Conservation (phyloP, 441 rosid genomes). For the Hura crepitans region DNA sequence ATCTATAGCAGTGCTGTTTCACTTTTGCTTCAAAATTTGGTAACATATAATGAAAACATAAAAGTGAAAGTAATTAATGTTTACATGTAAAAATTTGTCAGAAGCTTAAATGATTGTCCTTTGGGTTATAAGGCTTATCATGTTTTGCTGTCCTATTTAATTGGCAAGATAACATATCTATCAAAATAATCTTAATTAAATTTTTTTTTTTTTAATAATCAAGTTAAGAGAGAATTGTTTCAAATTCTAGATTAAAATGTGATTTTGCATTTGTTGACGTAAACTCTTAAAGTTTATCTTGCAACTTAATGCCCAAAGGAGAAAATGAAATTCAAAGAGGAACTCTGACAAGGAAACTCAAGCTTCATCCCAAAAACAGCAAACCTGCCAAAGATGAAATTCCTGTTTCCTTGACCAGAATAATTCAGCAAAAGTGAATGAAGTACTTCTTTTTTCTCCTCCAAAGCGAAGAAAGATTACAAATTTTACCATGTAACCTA, state of each 20-base stretch:
- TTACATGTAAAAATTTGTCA: neutral
- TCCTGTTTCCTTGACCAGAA: neutral
- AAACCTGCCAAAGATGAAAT: neutral
- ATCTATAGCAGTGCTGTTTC: neutral
- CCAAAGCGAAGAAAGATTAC: neutral
- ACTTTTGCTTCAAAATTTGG: neutral
- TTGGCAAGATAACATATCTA: neutral
- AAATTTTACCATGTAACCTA: neutral
- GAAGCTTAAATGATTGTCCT: neutral
- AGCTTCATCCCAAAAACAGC: neutral
- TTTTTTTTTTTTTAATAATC: neutral
- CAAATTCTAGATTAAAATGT: neutral
- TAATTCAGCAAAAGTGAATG: neutral
- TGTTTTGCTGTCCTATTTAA: neutral
- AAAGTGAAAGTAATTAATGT: neutral
- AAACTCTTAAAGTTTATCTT: conserved; percentile 1
- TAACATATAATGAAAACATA: neutral
- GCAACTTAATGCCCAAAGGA: neutral
- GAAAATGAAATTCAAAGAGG: neutral
- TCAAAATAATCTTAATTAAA: neutral
- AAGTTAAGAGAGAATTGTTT: neutral
- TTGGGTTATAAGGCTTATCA: neutral
- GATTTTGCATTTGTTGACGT: neutral
- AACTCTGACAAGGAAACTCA: neutral
- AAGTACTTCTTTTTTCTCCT: neutral